phyloP scores from a whole-genome alignment of 306 rosid species.

The Corylus heterophylla region DNA sequence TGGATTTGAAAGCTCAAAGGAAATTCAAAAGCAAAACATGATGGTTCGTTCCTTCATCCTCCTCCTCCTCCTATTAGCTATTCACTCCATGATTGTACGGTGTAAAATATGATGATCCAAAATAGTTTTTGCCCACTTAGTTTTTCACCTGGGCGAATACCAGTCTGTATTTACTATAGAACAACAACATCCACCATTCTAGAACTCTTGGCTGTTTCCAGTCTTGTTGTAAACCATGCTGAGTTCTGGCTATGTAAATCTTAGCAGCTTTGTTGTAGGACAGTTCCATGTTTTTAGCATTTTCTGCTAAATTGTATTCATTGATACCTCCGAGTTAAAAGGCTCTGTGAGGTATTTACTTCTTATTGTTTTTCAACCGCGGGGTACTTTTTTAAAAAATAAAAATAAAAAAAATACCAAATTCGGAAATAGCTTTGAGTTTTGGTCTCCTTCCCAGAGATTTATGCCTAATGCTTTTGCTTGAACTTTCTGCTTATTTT shows the following conservation, averaged over 20 bases:
- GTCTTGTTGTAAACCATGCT: constrained; percentile 35
- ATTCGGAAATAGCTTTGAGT: constrained; percentile 34
- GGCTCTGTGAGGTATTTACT: constrained; percentile 63
- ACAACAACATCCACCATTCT: constrained; percentile 37
- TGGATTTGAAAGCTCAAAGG: constrained; percentile 87
- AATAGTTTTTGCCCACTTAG: constrained; percentile 57
- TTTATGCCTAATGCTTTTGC: background rate
- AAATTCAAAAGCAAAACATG: constrained; percentile 76
- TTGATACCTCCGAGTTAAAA: constrained; percentile 56
- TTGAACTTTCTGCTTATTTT: background rate
- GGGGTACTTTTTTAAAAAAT: constrained; percentile 32
- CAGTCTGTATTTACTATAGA: constrained; percentile 48
- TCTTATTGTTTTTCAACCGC: constrained; percentile 36
- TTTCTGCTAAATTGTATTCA: constrained; percentile 52
- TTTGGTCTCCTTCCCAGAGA: constrained; percentile 3
- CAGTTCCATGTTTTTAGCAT: constrained; percentile 35
- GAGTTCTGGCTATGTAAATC: constrained; percentile 61
- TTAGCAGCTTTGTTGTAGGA: constrained; percentile 44
- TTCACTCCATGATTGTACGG: constrained; percentile 28
- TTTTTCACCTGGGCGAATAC: constrained; percentile 68
- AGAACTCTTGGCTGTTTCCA: constrained; percentile 39
- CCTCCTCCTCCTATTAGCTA: constrained; percentile 15
- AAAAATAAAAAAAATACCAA: constrained; percentile 34
- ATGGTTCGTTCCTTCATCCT: constrained; percentile 15
- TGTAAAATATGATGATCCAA: constrained; percentile 41